These are phyloP conservation scores for Cystobasidium sp. DNA, from an alignment of 1,284 basidiomycete genomes.

Conservation along the genomic window DNA sequence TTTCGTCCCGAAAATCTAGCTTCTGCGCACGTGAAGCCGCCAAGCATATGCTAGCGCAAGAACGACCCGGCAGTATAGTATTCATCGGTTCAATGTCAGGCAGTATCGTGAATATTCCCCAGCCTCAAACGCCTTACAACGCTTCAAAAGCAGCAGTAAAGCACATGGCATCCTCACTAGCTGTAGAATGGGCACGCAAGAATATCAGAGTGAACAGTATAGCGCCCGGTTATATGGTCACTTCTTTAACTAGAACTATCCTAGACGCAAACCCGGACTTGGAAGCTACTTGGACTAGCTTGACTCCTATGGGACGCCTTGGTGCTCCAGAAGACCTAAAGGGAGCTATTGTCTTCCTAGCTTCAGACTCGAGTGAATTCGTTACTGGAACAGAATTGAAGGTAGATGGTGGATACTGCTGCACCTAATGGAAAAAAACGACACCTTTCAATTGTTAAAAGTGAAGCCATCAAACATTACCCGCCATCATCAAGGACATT, in stretches of 20 bases:
- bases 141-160: constrained; percentile 79
- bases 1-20: constrained; percentile 60
- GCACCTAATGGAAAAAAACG: constrained; percentile 21
- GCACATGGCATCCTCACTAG: constrained; percentile 83
- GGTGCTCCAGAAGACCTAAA: constrained; percentile 62
- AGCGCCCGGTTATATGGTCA: constrained; percentile 49
- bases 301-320: constrained; percentile 76
- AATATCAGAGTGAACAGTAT: constrained; percentile 80
- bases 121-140: constrained; percentile 94
- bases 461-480: too few species aligned
- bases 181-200: constrained; percentile 86
- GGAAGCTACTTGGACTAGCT: constrained; percentile 82
- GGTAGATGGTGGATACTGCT: constrained; percentile 78
- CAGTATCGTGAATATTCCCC: constrained; percentile 67
- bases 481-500: too few species aligned
- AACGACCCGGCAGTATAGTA: constrained; percentile 71
- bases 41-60: constrained; percentile 63
- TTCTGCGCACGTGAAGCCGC: constrained; percentile 93
- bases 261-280: constrained; percentile 60
- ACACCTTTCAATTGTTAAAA: too few species aligned
- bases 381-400: constrained; percentile 82
- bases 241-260: constrained; percentile 60
- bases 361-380: constrained; percentile 81
- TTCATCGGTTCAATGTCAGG: constrained; percentile 85
- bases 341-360: constrained; percentile 78